These are phyloP conservation scores for Colletotrichum eleusines DNA, from an alignment of 2,329 filamentous ascomycete genomes.

Conservation along the genomic window DNA sequence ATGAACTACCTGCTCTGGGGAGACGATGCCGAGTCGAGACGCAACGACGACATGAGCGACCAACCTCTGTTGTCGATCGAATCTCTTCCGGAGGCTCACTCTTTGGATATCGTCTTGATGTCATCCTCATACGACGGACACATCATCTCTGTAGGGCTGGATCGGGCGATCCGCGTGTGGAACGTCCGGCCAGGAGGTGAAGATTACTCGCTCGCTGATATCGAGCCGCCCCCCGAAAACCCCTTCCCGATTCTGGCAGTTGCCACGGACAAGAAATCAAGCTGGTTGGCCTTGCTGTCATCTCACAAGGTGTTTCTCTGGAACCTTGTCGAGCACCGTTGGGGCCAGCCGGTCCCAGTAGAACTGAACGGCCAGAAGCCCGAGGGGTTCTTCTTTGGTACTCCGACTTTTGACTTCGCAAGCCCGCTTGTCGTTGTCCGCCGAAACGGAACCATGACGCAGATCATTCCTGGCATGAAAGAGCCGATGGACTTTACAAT, in stretches of 20 bases:
- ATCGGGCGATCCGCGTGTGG: conserved; percentile 77
- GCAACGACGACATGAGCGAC: conserved; percentile 60
- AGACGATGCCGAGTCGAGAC: conserved; percentile 62
- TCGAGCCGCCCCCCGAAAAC: conserved; percentile 56
- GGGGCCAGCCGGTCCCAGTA: conserved; percentile 67
- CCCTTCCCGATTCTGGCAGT: conserved; percentile 72
- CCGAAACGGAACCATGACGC: conserved; percentile 72
- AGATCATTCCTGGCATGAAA: conserved; percentile 63
- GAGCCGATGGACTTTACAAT: conserved; percentile 59
- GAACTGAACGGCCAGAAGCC: conserved; percentile 70
- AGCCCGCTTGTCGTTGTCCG: conserved; percentile 71
- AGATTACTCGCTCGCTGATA: conserved; percentile 57
- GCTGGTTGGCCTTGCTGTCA: conserved; percentile 75
- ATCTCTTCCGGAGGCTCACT: conserved; percentile 72
- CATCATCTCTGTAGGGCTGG: conserved; percentile 77
- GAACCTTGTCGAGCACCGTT: conserved; percentile 68
- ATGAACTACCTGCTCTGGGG: conserved; percentile 82
- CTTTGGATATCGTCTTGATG: conserved; percentile 76
- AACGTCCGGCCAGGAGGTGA: conserved; percentile 62
- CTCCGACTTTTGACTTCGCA: conserved; percentile 51
- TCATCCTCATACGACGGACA: conserved; percentile 72
- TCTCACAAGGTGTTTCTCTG: conserved; percentile 71
- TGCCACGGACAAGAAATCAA: conserved; percentile 73
- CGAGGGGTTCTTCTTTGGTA: conserved; percentile 73
- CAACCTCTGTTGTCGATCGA: conserved; percentile 69